Conservation (phyloP, 2,329 filamentous ascomycete genomes). For the Pyricularia pennisetigena region DNA sequence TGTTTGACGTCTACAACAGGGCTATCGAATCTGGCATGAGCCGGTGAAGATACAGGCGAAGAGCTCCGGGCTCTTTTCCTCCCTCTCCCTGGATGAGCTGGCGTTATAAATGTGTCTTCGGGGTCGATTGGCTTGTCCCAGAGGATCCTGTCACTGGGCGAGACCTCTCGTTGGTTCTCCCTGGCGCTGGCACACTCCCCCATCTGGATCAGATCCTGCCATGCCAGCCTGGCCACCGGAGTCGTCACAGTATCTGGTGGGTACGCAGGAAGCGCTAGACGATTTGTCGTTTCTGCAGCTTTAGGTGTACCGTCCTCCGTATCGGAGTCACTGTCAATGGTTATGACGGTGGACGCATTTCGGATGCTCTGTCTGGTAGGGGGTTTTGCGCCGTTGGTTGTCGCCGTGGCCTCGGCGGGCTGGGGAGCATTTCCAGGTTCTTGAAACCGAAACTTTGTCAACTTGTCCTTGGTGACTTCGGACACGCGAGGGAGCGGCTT, state of each 20-base stretch:
- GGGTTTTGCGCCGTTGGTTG: conserved; percentile 2
- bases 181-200: conserved; percentile 19
- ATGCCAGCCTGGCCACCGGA: conserved; percentile 41
- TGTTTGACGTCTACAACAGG: conserved; percentile 47
- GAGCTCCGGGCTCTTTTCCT: conserved; percentile 66
- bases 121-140: conserved; percentile 46
- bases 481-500: conserved; percentile 40
- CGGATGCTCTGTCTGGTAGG: conserved; percentile 5
- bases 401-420: conserved; percentile 2
- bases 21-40: conserved; percentile 30
- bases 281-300: conserved; percentile 8
- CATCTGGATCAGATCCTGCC: conserved; percentile 47
- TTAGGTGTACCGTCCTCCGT: conserved; percentile 6
- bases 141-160: conserved; percentile 50
- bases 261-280: conserved; percentile 9
- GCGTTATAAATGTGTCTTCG: conserved; percentile 31
- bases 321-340: conserved; percentile 6
- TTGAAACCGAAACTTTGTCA: conserved; percentile 46
- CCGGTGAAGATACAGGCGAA: conserved; percentile 61
- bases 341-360: conserved; percentile 10
- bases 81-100: conserved; percentile 37
- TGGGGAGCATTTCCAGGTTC: conserved; percentile 17
- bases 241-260: conserved; percentile 27
- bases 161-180: conserved; percentile 36
- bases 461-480: conserved; percentile 48